A percentile compares a stretch with the other conserved stretches of the same genome.
phyloP scores from a whole-genome alignment of 768 basidiomycete species.

The Boletus sp. region DNA sequence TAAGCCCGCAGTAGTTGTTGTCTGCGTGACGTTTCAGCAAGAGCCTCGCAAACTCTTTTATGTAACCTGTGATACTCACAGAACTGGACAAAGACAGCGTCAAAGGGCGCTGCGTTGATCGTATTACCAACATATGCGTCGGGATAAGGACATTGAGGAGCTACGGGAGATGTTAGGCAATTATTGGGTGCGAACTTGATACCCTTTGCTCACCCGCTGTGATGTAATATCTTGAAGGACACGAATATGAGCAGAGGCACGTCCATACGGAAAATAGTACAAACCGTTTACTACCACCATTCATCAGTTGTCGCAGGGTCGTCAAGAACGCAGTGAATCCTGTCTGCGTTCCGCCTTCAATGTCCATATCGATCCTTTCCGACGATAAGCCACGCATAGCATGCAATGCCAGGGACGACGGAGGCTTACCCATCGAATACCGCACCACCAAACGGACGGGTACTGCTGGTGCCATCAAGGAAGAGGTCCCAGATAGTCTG shows the following conservation, averaged over 20 bases:
- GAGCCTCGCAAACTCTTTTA: not conserved
- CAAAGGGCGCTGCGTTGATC: slow-evolving; percentile 42
- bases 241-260: not conserved
- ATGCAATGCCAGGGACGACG: not conserved
- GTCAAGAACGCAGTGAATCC: slow-evolving; percentile 33
- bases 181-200: not conserved
- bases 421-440: slow-evolving; percentile 62
- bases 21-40: slow-evolving; percentile 28
- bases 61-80: slow-evolving; percentile 22
- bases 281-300: slow-evolving; percentile 25
- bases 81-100: slow-evolving; percentile 52
- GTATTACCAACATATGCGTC: slow-evolving; percentile 43
- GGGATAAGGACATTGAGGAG: slow-evolving; percentile 47
- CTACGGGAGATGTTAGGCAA: slow-evolving; percentile 4
- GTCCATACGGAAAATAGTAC: not conserved
- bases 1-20: slow-evolving; percentile 46
- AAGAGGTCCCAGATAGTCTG: slow-evolving; percentile 68
- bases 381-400: not conserved
- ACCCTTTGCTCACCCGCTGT: slow-evolving; percentile 32
- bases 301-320: slow-evolving; percentile 29
- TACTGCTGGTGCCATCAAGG: slow-evolving; percentile 59
- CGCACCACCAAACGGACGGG: slow-evolving; percentile 69
- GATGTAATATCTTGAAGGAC: slow-evolving; percentile 38
- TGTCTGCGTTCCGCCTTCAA: slow-evolving; percentile 41
- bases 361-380: slow-evolving; percentile 44